Conservation (phyloP, 1,284 basidiomycete species). For the Heterobasidion occidentale region DNA sequence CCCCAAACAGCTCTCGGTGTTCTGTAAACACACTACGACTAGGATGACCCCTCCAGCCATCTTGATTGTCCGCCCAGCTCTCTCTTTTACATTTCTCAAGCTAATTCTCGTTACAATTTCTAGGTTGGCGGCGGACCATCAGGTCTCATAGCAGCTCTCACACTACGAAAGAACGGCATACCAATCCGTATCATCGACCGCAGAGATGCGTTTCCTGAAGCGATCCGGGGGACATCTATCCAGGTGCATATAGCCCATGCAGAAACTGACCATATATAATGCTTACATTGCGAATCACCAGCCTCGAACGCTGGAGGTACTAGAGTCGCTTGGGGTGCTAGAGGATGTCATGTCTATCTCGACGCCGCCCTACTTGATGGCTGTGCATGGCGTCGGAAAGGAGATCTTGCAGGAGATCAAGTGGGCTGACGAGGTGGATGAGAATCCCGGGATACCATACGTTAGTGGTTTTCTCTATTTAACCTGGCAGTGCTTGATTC, state of each 20-base stretch:
- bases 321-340: constrained; percentile 9
- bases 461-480: constrained; percentile 2
- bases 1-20: too few species aligned
- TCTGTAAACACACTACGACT: neutral
- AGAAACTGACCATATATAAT: neutral
- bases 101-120: neutral
- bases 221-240: constrained; percentile 9
- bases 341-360: constrained; percentile 7
- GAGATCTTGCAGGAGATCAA: neutral
- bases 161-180: constrained; percentile 15
- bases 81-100: neutral
- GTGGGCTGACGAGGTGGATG: constrained; percentile 5
- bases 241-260: constrained; percentile 4
- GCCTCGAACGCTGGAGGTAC: constrained; percentile 10
- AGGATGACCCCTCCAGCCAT: neutral
- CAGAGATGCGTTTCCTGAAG: constrained; percentile 10
- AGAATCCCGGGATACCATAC: constrained; percentile 5
- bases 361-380: constrained; percentile 2
- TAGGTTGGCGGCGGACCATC: constrained; percentile 19
- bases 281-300: neutral
- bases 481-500: neutral
- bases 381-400: constrained; percentile 3
- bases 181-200: constrained; percentile 18
- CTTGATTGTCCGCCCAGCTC: neutral
- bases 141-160: constrained; percentile 17